Base-by-base conservation (phyloP, 306 rosid species). In the Rosa chinensis region DNA sequence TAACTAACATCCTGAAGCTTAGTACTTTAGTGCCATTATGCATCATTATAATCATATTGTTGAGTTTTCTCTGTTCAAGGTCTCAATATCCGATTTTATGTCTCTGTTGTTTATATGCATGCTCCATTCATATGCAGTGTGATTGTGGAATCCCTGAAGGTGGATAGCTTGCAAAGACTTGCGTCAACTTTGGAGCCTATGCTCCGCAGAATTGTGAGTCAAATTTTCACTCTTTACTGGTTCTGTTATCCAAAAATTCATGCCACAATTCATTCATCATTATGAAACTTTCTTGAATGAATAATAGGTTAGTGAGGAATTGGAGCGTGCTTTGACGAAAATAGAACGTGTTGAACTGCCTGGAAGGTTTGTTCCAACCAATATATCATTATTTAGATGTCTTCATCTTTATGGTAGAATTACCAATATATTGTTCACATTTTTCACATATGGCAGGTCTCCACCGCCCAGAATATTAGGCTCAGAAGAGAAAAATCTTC, bases 191-290 rank as follows among this genome's bases (percentile, higher is more conserved):
- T 93, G 89, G 94, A 91, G 82, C 98, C 97, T 74, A 89, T 91
- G 78, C 94, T 91, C 75, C 91, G 97, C 63, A 90, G 85, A 91
- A 90, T 93, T 82, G 98, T 93, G 87, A 93, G 98, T 84, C 81
- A 21, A 52, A 59, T 67, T 25, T 45, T 49, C 64, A 21, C 62
- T 47, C 78, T 75, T 4, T 20, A 18, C 17, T 40, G 48, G 5
- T 64, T 64, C 44, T 64, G 70, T 32, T 35, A 35, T 28, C 43
- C n/a, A 63, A 32, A 20, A 8, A 3, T 56, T n/a, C 8, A 8
- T 17, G 8, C 17, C n/a, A 32, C 35, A 32, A 52, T 8, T 13
- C 8, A 43, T 75, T 77, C 21, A 35, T 67, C 73, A 39, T 78
- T 75, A 25, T 80, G 77, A 72, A 40, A 82, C 67, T 81, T 55